These are phyloP conservation scores for Arthrobotrys megalospora DNA, from an alignment of 2,329 filamentous ascomycete species.

Conservation along the genomic window DNA sequence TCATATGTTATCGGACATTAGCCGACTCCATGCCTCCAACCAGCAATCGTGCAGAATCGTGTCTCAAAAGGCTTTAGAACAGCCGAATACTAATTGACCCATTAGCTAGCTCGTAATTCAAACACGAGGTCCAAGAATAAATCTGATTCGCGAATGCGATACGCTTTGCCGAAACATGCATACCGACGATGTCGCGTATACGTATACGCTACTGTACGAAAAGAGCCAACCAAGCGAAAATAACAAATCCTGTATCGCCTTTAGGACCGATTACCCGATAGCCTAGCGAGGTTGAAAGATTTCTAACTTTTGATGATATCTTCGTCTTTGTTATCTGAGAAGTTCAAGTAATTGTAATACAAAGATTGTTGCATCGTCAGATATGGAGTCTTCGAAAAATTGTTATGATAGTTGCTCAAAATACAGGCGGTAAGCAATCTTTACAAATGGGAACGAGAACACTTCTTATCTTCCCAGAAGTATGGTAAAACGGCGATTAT, in stretches of 20 bases:
- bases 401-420: not conserved
- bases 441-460: not conserved
- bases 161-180: not conserved
- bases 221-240: not conserved
- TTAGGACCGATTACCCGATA: conserved; percentile 15
- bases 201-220: not conserved
- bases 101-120: not conserved
- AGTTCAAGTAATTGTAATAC: no score
- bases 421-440: not conserved
- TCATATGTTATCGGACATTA: not conserved
- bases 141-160: not conserved
- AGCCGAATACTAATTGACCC: no score
- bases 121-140: conserved; percentile 1
- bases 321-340: not conserved
- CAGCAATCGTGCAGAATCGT: no score
- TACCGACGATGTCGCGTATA: not conserved
- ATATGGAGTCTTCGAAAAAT: not conserved
- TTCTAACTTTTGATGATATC: not conserved
- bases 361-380: no score
- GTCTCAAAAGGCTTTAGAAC: no score
- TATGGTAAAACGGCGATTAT: conserved; percentile 24
- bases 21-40: not conserved
- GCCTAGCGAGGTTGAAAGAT: not conserved
- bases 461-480: conserved; percentile 14
- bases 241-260: not conserved